phyloP scores from a whole-genome alignment of 345 rosid species.

The Turnera subulata region DNA sequence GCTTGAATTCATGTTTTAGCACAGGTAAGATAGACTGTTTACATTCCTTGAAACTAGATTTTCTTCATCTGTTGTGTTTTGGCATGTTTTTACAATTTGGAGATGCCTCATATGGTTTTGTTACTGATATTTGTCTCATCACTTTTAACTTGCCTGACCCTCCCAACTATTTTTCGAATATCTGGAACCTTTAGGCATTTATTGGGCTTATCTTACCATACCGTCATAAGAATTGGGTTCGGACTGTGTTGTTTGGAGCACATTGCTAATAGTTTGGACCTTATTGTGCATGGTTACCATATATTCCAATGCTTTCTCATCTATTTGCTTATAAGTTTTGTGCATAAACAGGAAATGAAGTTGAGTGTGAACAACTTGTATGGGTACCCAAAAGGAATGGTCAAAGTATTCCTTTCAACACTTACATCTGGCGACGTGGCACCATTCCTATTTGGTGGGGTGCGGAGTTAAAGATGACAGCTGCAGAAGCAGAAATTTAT shows the following conservation, averaged over 20 bases:
- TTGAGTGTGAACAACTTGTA: conserved; percentile 95
- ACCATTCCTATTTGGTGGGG: conserved; percentile 99
- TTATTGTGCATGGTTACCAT: too few relatives aligned
- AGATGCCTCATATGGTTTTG: neutral
- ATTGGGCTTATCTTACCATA: too few relatives aligned
- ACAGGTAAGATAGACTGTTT: conserved; percentile 57
- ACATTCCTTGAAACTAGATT: conserved; percentile 11
- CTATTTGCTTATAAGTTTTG: conserved; percentile 21
- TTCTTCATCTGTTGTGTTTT: neutral
- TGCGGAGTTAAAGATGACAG: conserved; percentile 86
- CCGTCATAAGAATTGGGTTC: neutral
- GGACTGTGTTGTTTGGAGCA: neutral
- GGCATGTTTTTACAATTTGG: neutral
- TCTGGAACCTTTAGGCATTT: neutral
- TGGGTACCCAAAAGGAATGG: conserved; percentile 80
- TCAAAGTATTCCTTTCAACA: conserved; percentile 77
- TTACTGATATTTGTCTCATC: neutral
- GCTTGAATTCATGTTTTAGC: conserved; percentile 94
- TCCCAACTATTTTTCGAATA: neutral
- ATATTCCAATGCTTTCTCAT: too few relatives aligned
- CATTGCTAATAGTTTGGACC: too few relatives aligned
- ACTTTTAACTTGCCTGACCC: neutral
- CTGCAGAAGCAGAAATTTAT: conserved; percentile 97
- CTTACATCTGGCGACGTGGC: conserved; percentile 92
- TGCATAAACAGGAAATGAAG: conserved; percentile 83